Percentiles rank a stretch among this genome's conserved stretches.
Evolutionary conservation across 2,329 filamentous ascomycete genomes (phyloP).

Genomic region (Xylariomycetidae sp.): DNA sequence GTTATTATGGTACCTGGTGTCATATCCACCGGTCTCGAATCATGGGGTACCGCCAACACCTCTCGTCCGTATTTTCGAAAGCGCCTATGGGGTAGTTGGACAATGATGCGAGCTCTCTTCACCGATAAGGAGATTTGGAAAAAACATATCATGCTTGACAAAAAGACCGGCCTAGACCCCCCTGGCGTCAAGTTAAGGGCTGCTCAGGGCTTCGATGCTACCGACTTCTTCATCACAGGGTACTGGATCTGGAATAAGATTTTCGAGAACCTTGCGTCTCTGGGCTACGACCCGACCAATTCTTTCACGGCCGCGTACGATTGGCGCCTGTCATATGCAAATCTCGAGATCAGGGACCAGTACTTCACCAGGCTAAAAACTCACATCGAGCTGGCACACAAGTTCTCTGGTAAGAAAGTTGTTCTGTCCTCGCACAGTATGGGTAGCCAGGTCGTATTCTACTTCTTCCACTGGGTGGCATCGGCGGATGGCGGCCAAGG

Average conservation of each 20-base stretch:
- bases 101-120: conserved; percentile 94
- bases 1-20: conserved; percentile 97
- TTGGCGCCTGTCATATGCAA: conserved; percentile 87
- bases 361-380: conserved; percentile 90
- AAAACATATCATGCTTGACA: conserved; percentile 94
- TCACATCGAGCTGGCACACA: conserved; percentile 79
- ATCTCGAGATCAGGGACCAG: conserved; percentile 84
- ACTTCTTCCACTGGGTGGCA: conserved; percentile 79
- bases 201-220: conserved; percentile 94
- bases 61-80: conserved; percentile 92
- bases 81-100: conserved; percentile 96
- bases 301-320: conserved; percentile 73
- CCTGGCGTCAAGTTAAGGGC: conserved; percentile 85
- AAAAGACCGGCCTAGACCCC: conserved; percentile 84
- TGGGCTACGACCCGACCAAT: conserved; percentile 87
- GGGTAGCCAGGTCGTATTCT: conserved; percentile 93
- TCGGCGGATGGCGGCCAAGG: conserved; percentile 72
- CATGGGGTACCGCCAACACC: conserved; percentile 83
- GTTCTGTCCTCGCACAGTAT: conserved; percentile 92
- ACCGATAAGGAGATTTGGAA: conserved; percentile 95
- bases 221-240: conserved; percentile 85
- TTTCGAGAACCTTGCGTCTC: conserved; percentile 89
- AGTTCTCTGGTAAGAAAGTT: conserved; percentile 72
- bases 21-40: conserved; percentile 94
- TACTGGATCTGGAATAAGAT: conserved; percentile 99